These are phyloP conservation scores for Akanthomyces uredinophilus DNA, from an alignment of 2,329 filamentous ascomycete species.

Conservation along the genomic window DNA sequence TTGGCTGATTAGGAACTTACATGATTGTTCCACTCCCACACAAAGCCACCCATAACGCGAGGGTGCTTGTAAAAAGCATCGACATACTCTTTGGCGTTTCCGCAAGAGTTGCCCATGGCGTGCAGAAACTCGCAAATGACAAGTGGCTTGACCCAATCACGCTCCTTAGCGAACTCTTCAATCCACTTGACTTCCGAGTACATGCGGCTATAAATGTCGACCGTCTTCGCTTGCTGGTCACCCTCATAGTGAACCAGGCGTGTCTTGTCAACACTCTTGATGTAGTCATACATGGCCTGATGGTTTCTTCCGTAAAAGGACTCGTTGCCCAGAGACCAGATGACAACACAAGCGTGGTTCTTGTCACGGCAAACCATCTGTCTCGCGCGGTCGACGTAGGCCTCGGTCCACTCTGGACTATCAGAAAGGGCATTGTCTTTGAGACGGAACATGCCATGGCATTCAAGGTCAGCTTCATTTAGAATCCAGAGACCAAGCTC, in stretches of 20 bases:
- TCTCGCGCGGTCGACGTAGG: constrained; percentile 61
- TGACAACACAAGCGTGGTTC: constrained; percentile 60
- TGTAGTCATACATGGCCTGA: constrained; percentile 60
- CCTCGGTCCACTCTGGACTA: constrained; percentile 56
- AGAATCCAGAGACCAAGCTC: constrained; percentile 61
- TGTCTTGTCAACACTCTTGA: constrained; percentile 50
- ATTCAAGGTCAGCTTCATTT: constrained; percentile 52
- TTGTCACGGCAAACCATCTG: constrained; percentile 57
- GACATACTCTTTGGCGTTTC: constrained; percentile 61
- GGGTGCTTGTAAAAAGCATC: constrained; percentile 54
- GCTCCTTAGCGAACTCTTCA: constrained; percentile 34
- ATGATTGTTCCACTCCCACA: constrained; percentile 63
- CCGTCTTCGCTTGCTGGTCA: constrained; percentile 51
- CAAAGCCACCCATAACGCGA: constrained; percentile 54
- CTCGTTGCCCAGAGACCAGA: constrained; percentile 71
- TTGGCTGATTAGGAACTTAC: constrained; percentile 24
- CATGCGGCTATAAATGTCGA: constrained; percentile 63
- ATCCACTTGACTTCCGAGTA: constrained; percentile 50
- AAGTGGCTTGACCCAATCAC: constrained; percentile 49
- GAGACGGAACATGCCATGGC: constrained; percentile 44
- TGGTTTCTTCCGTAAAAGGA: constrained; percentile 66
- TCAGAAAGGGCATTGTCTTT: constrained; percentile 44
- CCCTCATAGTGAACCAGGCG: constrained; percentile 63
- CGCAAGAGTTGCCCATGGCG: constrained; percentile 70
- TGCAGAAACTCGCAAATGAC: constrained; percentile 52